phyloP scores from a whole-genome alignment of 2,329 filamentous ascomycete species.

The Pseudocercospora crystallina region DNA sequence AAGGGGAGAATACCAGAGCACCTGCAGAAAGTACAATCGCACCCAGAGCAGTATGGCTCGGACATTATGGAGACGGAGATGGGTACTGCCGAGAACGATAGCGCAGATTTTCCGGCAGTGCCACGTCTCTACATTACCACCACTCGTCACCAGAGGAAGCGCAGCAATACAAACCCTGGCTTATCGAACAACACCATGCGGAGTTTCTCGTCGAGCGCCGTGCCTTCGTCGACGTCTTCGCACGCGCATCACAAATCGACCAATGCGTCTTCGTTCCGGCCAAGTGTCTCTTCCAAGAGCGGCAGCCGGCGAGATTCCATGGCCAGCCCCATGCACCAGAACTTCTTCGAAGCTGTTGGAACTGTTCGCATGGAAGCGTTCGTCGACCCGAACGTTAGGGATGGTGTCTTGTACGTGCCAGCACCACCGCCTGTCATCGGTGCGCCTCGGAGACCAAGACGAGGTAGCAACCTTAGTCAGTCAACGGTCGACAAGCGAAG shows the following conservation, averaged over 20 bases:
- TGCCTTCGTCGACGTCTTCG: conserved; percentile 39
- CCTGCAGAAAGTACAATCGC: conserved; percentile 20
- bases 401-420: conserved; percentile 34
- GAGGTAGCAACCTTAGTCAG: conserved; percentile 31
- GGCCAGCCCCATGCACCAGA: conserved; percentile 35
- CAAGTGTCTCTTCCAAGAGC: conserved; percentile 27
- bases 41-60: conserved; percentile 13
- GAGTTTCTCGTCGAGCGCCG: conserved; percentile 64
- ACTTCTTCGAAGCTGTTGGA: conserved; percentile 83
- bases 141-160: conserved; percentile 70
- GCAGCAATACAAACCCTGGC: conserved; percentile 83
- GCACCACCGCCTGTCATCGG: conserved; percentile 26
- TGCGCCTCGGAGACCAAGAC: conserved; percentile 22
- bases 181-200: conserved; percentile 67
- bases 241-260: conserved; percentile 18
- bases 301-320: conserved; percentile 28
- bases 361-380: conserved; percentile 98
- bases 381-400: conserved; percentile 57
- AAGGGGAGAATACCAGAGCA: conserved; percentile 57
- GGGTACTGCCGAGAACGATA: conserved; percentile 44
- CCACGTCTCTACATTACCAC: conserved; percentile 66
- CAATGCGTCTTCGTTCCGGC: conserved; percentile 25
- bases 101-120: conserved; percentile 70
- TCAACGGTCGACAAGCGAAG: conserved; percentile 32
- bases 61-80: conserved; percentile 6